Evolutionary conservation across 2,329 filamentous ascomycete species (phyloP).

Genomic region (Neurospora sp.): DNA sequence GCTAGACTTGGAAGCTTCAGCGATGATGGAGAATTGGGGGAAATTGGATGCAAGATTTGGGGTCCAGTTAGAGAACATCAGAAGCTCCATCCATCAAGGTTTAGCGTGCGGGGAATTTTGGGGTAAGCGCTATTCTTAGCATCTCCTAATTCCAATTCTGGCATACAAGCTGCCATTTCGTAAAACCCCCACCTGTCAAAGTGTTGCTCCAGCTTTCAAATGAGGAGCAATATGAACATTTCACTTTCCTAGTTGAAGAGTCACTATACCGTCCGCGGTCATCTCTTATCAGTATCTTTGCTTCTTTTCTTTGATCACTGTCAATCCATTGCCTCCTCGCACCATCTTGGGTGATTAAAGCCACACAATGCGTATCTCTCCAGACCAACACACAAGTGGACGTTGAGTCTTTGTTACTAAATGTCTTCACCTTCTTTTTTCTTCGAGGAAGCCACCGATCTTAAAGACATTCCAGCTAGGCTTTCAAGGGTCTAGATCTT

Average conservation of each 20-base stretch:
- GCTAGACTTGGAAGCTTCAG: background rate
- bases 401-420: background rate
- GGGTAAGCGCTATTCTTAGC: background rate
- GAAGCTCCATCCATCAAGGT: background rate
- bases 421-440: background rate
- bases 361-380: background rate
- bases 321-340: background rate
- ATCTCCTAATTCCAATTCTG: background rate
- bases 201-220: background rate
- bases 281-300: background rate
- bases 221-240: background rate
- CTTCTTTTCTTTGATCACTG: background rate
- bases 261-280: no score
- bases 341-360: background rate
- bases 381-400: background rate
- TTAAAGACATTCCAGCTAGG: no score
- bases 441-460: no score
- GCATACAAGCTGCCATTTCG: background rate
- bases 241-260: background rate
- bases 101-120: background rate
- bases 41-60: background rate
- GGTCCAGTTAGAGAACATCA: background rate
- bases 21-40: background rate
- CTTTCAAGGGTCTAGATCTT: no score
- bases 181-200: background rate